Base-by-base conservation (phyloP, 2,329 filamentous ascomycete genomes). In the Raffaelea albimanens region DNA sequence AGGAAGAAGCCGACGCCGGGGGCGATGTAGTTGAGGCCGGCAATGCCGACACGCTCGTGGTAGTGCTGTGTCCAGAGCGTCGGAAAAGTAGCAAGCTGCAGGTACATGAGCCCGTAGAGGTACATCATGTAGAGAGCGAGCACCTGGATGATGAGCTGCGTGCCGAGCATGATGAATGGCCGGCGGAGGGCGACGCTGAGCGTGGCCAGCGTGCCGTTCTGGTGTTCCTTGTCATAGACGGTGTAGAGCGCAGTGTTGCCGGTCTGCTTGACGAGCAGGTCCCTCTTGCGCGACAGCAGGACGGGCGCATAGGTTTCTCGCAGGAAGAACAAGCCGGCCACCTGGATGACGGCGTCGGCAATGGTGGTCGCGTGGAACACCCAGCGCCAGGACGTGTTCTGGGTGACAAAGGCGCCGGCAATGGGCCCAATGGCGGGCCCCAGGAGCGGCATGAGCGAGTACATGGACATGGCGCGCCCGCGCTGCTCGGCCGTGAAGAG, bases 381-480 rank as follows among this genome's bases (percentile, higher is more conserved):
- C 83, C 83, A 87, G 43, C 81, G 70, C 83, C 83, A 87, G 5
- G 72, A 76, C 4, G 73, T 77, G 52, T 75, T 67, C 55, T 82
- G 65, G 0, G 79, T 70, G 21, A 86, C 79, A 58, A 80, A 85
- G 0, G 78, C 81, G 10, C 81, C 82, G 0, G 73, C 72, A 2
- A 86, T 76, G 0, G 82, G 83, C 0, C 82, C 82, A 4, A 84
- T 64, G 1, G 78, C 78, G 3, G 82, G 82, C 0, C 82, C 82
- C 0, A 85, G 70, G 0, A 86, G 67, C 0, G 82, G 82, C 13
- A 61, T 61, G 18, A 62, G 51, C 13, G 59, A 56, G 54, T 66
- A 70, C 41, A 64, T 55, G 5, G 66, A 60, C 62, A 69, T 67
- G 39, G 65, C 69, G 2, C 55, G 56, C 4, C 70, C 70, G 33